Evolutionary conservation across 2,329 filamentous ascomycete species (phyloP).

Genomic region (Metarhizium robertsii): DNA sequence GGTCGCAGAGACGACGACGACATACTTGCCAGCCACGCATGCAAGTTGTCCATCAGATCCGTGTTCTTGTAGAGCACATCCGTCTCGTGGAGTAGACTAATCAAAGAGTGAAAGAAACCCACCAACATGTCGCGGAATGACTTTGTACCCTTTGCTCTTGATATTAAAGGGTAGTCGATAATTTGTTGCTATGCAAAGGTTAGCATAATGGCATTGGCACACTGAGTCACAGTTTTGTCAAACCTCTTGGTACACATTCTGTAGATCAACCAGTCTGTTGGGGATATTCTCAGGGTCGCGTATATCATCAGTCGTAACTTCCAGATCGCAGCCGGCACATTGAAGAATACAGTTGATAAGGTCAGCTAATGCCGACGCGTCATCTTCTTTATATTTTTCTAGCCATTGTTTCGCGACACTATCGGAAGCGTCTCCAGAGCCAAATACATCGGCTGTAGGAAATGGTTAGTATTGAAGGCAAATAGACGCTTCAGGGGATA

Average conservation of each 20-base stretch:
- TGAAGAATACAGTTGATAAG: constrained; percentile 59
- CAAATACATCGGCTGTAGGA: constrained; percentile 50
- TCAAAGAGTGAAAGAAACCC: constrained; percentile 68
- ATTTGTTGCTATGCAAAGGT: constrained; percentile 51
- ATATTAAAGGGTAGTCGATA: constrained; percentile 85
- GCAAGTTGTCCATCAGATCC: constrained; percentile 77
- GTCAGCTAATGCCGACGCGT: constrained; percentile 46
- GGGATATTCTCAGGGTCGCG: constrained; percentile 82
- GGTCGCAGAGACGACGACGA: constrained; percentile 80
- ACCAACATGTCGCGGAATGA: constrained; percentile 71
- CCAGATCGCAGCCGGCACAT: constrained; percentile 70
- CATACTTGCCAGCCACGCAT: constrained; percentile 84
- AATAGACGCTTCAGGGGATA: neutral
- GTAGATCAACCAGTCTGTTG: constrained; percentile 70
- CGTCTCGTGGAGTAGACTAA: constrained; percentile 73
- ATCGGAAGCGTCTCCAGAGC: constrained; percentile 45
- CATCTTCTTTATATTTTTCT: constrained; percentile 44
- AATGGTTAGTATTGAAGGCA: neutral
- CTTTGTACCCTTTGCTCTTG: constrained; percentile 65
- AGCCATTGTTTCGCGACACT: constrained; percentile 53
- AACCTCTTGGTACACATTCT: constrained; percentile 77
- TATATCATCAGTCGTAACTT: constrained; percentile 74
- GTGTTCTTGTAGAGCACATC: constrained; percentile 69
- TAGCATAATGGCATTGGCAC: constrained; percentile 11
- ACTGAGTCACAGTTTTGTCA: constrained; percentile 14